A percentile compares a stretch with the other conserved stretches of the same genome.
phyloP scores from a whole-genome alignment of 2,329 filamentous ascomycete species.

The Talaromyces sp. region DNA sequence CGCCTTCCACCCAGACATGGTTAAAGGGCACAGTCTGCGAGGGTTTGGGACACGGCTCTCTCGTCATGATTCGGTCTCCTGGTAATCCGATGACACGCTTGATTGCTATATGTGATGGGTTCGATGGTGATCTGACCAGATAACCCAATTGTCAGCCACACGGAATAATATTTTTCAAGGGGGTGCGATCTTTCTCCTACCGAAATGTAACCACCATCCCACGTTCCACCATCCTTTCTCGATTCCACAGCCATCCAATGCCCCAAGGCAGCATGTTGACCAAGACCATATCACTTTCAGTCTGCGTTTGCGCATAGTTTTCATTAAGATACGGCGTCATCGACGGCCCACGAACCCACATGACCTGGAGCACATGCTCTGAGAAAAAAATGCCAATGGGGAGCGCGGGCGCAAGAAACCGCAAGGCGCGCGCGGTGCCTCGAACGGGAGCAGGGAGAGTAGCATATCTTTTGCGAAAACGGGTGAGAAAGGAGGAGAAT shows the following conservation, averaged over 20 bases:
- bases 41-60: constrained; percentile 52
- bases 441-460: constrained; percentile 23
- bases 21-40: constrained; percentile 65
- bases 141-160: not conserved
- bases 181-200: constrained; percentile 13
- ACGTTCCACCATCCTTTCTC: constrained; percentile 54
- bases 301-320: constrained; percentile 47
- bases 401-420: constrained; percentile 27
- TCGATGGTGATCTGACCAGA: constrained; percentile 58
- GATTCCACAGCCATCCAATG: constrained; percentile 40
- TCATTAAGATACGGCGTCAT: constrained; percentile 77
- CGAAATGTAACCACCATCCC: constrained; percentile 70
- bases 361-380: constrained; percentile 36
- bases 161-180: not conserved
- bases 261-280: constrained; percentile 35
- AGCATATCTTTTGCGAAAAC: constrained; percentile 23
- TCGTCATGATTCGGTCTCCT: constrained; percentile 69
- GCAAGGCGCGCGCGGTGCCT: constrained; percentile 21
- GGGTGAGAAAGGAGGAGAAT: constrained; percentile 18
- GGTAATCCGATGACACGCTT: constrained; percentile 80
- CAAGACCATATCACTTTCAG: constrained; percentile 37
- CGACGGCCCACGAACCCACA: constrained; percentile 48
- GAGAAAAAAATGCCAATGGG: constrained; percentile 36
- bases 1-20: constrained; percentile 94
- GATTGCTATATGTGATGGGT: constrained; percentile 64